phyloP scores from a whole-genome alignment of 352 stramenopile genomes.

The Pythium rishiriense region DNA sequence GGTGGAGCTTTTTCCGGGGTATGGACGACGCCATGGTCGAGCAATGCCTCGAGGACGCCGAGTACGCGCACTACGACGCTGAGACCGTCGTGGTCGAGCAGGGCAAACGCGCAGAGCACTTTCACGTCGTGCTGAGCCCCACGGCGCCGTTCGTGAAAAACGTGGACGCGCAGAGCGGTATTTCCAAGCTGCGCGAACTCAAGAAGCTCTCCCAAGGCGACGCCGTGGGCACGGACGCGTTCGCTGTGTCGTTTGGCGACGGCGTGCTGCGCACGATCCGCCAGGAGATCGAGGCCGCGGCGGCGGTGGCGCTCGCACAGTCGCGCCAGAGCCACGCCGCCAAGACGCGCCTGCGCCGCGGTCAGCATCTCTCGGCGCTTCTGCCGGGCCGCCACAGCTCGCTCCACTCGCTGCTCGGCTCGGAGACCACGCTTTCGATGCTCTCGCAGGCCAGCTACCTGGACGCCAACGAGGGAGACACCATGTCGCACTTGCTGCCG shows the following conservation, averaged over 20 bases:
- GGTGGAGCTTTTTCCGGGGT: slow-evolving; percentile 56
- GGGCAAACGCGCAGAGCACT: slow-evolving; percentile 34
- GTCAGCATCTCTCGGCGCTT: not conserved
- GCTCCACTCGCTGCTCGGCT: slow-evolving; percentile 15
- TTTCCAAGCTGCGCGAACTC: slow-evolving; percentile 55
- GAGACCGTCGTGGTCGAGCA: slow-evolving; percentile 48
- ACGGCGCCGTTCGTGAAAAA: slow-evolving; percentile 47
- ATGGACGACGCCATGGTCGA: slow-evolving; percentile 51
- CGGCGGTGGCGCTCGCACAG: not conserved
- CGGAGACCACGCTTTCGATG: slow-evolving; percentile 14
- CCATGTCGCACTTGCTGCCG: slow-evolving; percentile 18
- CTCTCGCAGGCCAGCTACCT: slow-evolving; percentile 1
- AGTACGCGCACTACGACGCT: slow-evolving; percentile 34
- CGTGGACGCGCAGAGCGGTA: slow-evolving; percentile 34
- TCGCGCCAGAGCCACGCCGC: not conserved
- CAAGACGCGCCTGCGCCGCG: not conserved
- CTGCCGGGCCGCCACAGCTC: slow-evolving; percentile 4
- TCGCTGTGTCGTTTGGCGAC: slow-evolving; percentile 36
- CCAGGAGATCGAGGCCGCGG: slow-evolving; percentile 6
- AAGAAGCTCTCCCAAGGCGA: slow-evolving; percentile 57
- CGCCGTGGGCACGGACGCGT: slow-evolving; percentile 52
- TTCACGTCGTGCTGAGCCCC: slow-evolving; percentile 49
- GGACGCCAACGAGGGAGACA: not conserved
- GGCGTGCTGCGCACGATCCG: slow-evolving; percentile 32
- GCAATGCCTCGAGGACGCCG: slow-evolving; percentile 49